Base-by-base conservation (phyloP, 352 stramenopile genomes). In the Achlya hypogyna region DNA sequence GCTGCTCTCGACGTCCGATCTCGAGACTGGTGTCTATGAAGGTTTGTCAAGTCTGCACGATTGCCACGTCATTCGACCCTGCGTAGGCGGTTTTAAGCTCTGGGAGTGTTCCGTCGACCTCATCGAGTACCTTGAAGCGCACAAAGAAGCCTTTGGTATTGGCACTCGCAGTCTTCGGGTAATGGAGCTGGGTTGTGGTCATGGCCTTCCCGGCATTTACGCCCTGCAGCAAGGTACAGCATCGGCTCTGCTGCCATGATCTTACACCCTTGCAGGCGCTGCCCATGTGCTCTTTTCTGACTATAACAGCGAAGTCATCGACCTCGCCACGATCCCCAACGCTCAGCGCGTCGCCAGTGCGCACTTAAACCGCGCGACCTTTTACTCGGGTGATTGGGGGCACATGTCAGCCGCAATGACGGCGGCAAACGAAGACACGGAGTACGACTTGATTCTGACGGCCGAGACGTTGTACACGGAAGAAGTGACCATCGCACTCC, bases 381-480 rank as follows among this genome's bases (percentile, higher is more conserved):
- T 92, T 54, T 93, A 91, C 45, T 84, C 82, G 5, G 86, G 86
- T n/a, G 82, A 75, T 8, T 94, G 86, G 86, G 63, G 35, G 22
- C 83, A 79, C 34, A 77, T 94, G 64, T 78, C 81, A 0, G 63
- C 76, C 29, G 75, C 77, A 56, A 84, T 91, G 78, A n/a, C 16
- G 10, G 32, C 52, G 28, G 51, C 75, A 35, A 29, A 71, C 0
- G 72, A 81, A 6, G 45, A 87, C 31, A 74, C 74, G 54, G 72
- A 87, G 40, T 90, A 77, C 62, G 84, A 91, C 52, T 71, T 94
- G 31, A 89, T 94, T 45, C 72, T 94, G 35, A 90, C 84, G 12
- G 86, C 86, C 0, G 86, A 94, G 69, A 94, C 86, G 31, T 84
- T 94, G 58, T 94, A 94, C 72, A 93, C 86, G 14, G 86, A 94